Evolutionary conservation across 257 asterid genomes (phyloP), one percentile per base, ranked within the genome.

Genomic region (Nemophila menziesii): DNA sequence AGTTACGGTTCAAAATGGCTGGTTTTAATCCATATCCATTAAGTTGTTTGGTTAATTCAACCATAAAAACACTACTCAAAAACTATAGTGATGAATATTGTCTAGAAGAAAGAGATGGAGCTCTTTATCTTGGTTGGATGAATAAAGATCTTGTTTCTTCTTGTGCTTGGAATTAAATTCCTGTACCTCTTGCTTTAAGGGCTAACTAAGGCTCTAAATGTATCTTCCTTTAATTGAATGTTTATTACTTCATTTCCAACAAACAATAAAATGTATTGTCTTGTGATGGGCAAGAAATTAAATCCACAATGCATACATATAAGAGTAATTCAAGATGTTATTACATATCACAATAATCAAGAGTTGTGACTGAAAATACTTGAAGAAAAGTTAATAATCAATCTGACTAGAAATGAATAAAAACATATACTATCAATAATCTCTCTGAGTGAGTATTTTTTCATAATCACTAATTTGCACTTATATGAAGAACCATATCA

Each of bases 61-160:
- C 94, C 0, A 86, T 86, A 52, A 77, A 66, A 39, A 56, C 60
- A 8, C 57, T 76, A 78, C 78, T 86, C 1, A 63, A 62, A 20
- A 79, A 61, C 63, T 77, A 79, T 46, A 63, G 78, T 33, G 48
- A 56, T 10, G 72, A 70, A 29, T 82, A 74, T 56, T 79, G 93
- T 47, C 73, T 79, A 63, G 72, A 71, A 43, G 94, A 86, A 49
- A 76, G 92, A 62, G 86, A 86, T 62, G 94, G 86, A 6, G 92
- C 94, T 41, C 69, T 86, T 24, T 82, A 72, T 70, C 90, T 86
- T 60, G 96, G 96, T 47, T 86, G 96, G 96, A 66, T 79, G 81
- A 65, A 76, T 48, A 79, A 93, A 55, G 87, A 86, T 68, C 74
- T 86, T 66, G 94, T 82, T 15, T 90, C 81, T 55, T 67, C 94